Evolutionary conservation across 208 protist species (phyloP).

Genomic region (Trypanosoma avium): DNA sequence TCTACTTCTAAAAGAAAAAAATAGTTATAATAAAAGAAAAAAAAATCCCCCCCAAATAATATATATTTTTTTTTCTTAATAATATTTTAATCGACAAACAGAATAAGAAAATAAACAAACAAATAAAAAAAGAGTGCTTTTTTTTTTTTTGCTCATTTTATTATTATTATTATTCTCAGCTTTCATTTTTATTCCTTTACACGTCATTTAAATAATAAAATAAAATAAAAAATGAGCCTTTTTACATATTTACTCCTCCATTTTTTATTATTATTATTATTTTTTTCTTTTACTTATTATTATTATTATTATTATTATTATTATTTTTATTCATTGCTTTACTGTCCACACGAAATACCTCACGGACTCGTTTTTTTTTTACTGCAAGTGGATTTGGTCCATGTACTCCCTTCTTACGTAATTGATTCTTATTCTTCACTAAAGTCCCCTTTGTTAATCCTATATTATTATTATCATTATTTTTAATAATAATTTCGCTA

Average conservation of each 20-base stretch:
- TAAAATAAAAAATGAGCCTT: too few relatives aligned
- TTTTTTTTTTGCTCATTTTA: too few relatives aligned
- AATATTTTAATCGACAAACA: too few relatives aligned
- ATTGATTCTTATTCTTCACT: not conserved
- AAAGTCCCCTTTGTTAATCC: constrained; percentile 12
- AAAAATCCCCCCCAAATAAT: too few relatives aligned
- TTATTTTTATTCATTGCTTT: constrained; percentile 9
- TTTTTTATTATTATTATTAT: constrained; percentile 8
- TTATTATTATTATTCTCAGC: too few relatives aligned
- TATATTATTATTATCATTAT: constrained; percentile 13
- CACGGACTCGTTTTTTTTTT: constrained; percentile 74
- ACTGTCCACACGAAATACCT: constrained; percentile 54
- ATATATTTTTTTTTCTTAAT: too few relatives aligned
- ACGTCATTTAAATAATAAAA: too few relatives aligned
- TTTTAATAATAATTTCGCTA: not conserved
- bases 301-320: not conserved
- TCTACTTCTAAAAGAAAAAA: too few relatives aligned
- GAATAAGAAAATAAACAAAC: too few relatives aligned
- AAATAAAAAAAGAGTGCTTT: too few relatives aligned
- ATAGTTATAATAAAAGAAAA: too few relatives aligned
- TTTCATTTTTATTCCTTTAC: too few relatives aligned
- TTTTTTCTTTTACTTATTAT: not conserved
- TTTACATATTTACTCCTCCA: not conserved
- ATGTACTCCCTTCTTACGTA: not conserved
- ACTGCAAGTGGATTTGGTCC: constrained; percentile 76